Base-by-base conservation (phyloP, 345 rosid genomes). In the Brassica cretica region DNA sequence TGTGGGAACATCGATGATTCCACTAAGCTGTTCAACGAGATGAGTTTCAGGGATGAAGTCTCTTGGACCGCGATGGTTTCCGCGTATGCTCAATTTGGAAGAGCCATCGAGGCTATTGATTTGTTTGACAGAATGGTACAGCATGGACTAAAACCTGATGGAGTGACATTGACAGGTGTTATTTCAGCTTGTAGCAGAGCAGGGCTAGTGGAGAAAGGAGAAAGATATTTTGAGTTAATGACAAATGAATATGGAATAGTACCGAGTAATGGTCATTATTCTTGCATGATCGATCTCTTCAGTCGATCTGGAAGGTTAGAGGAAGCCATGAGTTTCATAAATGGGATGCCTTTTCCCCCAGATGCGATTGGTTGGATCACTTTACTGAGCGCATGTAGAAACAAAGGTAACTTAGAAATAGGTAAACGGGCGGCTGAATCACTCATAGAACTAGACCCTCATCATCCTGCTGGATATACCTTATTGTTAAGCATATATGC, bases 51-150 rank as follows among this genome's bases (percentile, higher is more conserved):
- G 84, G 98, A 94, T 84, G 95, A 88, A 81, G 88, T 94, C 68
- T 88, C 97, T 32, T 94, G 98, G 98, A 92, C 98, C 46, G 98
- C 98, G 29, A 78, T 94, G 78, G 84, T 94, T 81, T 91, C 97
- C 12, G 90, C 87, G 10, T 91, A 92, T 85, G 92, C 98, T 1
- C 93, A 92, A 68, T 94, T 86, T 58, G 98, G 98, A 76, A 91
- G 87, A 75, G 98, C 97, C 60, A 69, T 78, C 0, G 91, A 89
- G 84, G 86, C 93, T 37, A 88, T 94, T 64, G 85, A 85, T 33
- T 88, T 89, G 82, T 94, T 91, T 60, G 95, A 91, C 77, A 82
- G 78, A 76, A 94, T 92, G 98, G 66, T 87, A 58, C 83, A 84
- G 35, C 80, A 82, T 65, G 90, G 94, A 56, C 64, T 91, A 41